Conservation (phyloP, 108 stramenopile species). For the Craspedostauros australis region DNA sequence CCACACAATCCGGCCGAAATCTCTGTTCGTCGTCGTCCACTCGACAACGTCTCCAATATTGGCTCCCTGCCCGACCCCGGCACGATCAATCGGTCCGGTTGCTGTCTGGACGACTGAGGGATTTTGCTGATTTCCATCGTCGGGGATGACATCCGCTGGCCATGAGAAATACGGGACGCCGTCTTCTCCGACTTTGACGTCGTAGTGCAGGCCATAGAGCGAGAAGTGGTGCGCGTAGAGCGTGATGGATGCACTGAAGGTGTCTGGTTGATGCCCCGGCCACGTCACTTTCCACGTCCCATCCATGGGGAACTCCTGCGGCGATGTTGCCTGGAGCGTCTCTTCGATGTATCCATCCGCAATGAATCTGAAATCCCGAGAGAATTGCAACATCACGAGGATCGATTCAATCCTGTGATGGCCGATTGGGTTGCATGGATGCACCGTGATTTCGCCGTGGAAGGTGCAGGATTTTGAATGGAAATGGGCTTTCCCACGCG, state of each 20-base stretch:
- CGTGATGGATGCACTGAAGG: not conserved
- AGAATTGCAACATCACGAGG: conserved; percentile 20
- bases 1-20: conserved; percentile 21
- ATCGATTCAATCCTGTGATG: conserved; percentile 10
- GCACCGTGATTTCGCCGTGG: conserved; percentile 16
- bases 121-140: not conserved
- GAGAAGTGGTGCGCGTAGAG: conserved; percentile 13
- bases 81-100: not conserved
- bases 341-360: conserved; percentile 4
- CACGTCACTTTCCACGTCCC: conserved; percentile 37
- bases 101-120: not conserved
- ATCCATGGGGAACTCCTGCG: conserved; percentile 32
- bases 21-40: conserved; percentile 10
- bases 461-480: conserved; percentile 36
- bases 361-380: conserved; percentile 16
- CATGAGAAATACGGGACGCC: conserved; percentile 14
- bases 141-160: not conserved
- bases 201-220: not conserved
- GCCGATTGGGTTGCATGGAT: not conserved
- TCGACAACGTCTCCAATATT: conserved; percentile 27
- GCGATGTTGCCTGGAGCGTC: not conserved
- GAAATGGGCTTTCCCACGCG: conserved; percentile 34
- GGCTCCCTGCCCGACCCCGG: conserved; percentile 11
- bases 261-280: not conserved
- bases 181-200: not conserved